Base-by-base conservation (phyloP, 345 rosid genomes). In the Cardamine occulta region DNA sequence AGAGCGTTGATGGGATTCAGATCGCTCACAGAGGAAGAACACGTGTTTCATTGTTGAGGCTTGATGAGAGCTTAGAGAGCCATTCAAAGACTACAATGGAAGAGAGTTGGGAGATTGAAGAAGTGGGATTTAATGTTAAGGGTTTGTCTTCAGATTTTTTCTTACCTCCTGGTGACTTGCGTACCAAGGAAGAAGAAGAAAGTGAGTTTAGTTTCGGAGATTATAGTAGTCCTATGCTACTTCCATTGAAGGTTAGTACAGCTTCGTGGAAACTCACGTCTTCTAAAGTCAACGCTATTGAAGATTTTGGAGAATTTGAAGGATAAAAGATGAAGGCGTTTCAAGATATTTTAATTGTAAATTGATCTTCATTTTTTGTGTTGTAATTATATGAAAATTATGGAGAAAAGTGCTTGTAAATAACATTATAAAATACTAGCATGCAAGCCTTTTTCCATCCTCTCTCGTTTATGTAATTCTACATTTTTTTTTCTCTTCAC, bases 91-190 rank as follows among this genome's bases (percentile, higher is more conserved):
- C 97, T 0, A 82, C 84, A 66, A 87, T 95, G 96, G 99, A 95
- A 76, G 99, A 95, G 83, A 66, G 60, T 13, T 95, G 99, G 99
- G 68, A 77, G 7, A 95, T 95, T 8, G 97, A 95, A 83, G 99
- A 95, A 73, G 85, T 92, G 14, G 99, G 92, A 14, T 95, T 92
- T 67, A 90, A 92, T 80, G 86, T 95, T 5, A 82, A 85, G 24
- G 99, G 99, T 13, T 74, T 95, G 83, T 84, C 97, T 6, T 87
- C 84, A 54, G 97, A 95, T 55, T 90, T 91, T 68, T 95, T 95
- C 84, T 80, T 95, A 78, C 94, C 96, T 17, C 97, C 99, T 3
- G 80, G 87, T 52, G 99, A 92, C 70, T 65, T 92, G 80, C 82
- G 74, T 74, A 77, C 74, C 31, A 89, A 86, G 78, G 93, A 85